phyloP scores from a whole-genome alignment of 116 monocot genomes.

The Papilionanthe hybrid region DNA sequence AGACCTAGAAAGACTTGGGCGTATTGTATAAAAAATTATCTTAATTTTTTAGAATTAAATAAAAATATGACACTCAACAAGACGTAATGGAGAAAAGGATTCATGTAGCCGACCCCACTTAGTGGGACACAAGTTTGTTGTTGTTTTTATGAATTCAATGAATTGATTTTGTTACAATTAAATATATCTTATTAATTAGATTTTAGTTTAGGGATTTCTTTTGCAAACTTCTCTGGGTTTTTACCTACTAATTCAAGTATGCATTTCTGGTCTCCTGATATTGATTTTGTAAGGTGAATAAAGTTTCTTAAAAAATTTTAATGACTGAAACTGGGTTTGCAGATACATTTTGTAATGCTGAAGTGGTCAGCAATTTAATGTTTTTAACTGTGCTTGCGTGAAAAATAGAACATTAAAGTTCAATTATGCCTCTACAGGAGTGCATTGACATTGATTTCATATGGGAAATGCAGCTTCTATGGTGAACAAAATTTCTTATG shows the following conservation, averaged over 20 bases:
- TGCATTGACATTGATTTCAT: conserved; percentile 83
- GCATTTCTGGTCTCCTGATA: neutral
- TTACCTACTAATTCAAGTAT: neutral
- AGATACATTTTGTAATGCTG: neutral
- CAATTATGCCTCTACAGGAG: conserved; percentile 64
- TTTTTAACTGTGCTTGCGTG: neutral
- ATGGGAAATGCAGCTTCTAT: conserved; percentile 99
- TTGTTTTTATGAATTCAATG: too few species aligned
- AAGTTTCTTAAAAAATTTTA: neutral
- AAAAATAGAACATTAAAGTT: conserved; percentile 5
- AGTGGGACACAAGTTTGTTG: too few species aligned
- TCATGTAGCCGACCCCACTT: too few species aligned
- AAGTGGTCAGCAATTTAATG: neutral
- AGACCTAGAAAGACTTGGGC: too few species aligned
- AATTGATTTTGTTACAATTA: neutral
- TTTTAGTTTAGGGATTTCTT: neutral
- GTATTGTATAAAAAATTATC: too few species aligned
- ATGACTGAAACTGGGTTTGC: neutral
- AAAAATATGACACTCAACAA: too few species aligned
- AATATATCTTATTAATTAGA: neutral
- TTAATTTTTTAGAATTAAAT: too few species aligned
- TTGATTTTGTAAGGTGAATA: neutral
- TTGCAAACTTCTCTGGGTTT: neutral
- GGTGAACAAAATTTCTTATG: conserved; percentile 87
- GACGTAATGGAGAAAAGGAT: too few species aligned